Evolutionary conservation across 2,329 filamentous ascomycete species (phyloP).

Genomic region (Cordyceps militaris): DNA sequence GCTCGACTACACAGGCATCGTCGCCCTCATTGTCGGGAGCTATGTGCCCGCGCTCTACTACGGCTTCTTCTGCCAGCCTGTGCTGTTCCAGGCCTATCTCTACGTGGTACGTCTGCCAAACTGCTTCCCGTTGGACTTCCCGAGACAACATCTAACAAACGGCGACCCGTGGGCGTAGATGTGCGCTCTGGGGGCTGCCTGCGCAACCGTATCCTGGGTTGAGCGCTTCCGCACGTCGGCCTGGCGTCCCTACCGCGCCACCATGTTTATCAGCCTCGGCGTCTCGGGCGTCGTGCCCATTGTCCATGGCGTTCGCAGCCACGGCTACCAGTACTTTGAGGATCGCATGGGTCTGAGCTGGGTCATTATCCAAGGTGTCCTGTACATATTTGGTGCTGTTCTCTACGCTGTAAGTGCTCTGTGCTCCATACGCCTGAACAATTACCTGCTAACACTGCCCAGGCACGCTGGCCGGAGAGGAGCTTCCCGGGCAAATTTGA

Average conservation of each 20-base stretch:
- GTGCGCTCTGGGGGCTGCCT: constrained; percentile 66
- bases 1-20: constrained; percentile 90
- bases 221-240: constrained; percentile 76
- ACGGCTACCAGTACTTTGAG: constrained; percentile 60
- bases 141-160: constrained; percentile 15
- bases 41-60: constrained; percentile 87
- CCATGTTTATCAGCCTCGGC: constrained; percentile 86
- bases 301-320: constrained; percentile 63
- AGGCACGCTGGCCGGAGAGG: constrained; percentile 77
- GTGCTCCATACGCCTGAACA: not conserved
- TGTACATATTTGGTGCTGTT: constrained; percentile 81
- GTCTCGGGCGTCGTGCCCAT: constrained; percentile 78
- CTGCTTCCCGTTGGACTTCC: constrained; percentile 13
- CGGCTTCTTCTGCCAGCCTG: constrained; percentile 66
- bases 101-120: constrained; percentile 65
- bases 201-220: constrained; percentile 67
- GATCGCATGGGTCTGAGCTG: constrained; percentile 72
- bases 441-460: constrained; percentile 14
- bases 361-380: constrained; percentile 68
- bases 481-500: constrained; percentile 73
- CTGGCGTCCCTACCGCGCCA: constrained; percentile 77
- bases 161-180: constrained; percentile 48
- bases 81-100: constrained; percentile 65
- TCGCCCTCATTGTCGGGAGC: constrained; percentile 82
- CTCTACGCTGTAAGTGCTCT: constrained; percentile 67